Evolutionary conservation across 2,329 filamentous ascomycete species (phyloP).

Genomic region (Nannizzia gypsea): DNA sequence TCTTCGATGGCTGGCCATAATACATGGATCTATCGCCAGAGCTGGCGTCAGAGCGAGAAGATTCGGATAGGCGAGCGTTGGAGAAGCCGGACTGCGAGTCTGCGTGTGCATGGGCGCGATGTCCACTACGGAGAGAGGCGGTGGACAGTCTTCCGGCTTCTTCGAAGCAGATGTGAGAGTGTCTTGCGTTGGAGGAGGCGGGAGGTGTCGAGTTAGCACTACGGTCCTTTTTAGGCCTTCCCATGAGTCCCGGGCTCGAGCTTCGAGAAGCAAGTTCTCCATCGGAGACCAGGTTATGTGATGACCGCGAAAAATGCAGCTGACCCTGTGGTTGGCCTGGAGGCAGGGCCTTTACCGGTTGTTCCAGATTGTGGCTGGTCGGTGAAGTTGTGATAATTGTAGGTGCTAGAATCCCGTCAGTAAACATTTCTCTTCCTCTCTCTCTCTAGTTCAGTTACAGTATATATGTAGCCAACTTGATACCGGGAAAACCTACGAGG

Average conservation of each 20-base stretch:
- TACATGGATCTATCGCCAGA: conserved; percentile 54
- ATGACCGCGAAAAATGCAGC: neutral
- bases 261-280: neutral
- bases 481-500: conserved; percentile 23
- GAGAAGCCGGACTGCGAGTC: neutral
- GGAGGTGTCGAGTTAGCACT: conserved; percentile 19
- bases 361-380: conserved; percentile 50
- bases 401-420: conserved; percentile 30
- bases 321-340: neutral
- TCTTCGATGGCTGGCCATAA: conserved; percentile 47
- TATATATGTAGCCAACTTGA: conserved; percentile 6
- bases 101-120: conserved; percentile 44
- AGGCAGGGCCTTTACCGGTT: neutral
- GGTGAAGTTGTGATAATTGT: conserved; percentile 87
- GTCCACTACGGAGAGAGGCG: conserved; percentile 44
- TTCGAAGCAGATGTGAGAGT: conserved; percentile 47
- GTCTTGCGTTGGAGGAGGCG: conserved; percentile 23
- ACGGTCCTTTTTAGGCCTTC: neutral
- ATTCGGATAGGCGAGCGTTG: conserved; percentile 57
- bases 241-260: neutral
- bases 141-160: conserved; percentile 44
- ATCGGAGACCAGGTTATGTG: neutral
- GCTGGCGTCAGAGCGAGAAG: conserved; percentile 78
- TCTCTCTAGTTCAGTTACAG: too few species aligned
- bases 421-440: neutral